These are phyloP conservation scores for Nemania abortiva DNA, from an alignment of 2,329 filamentous ascomycete genomes.

Conservation along the genomic window DNA sequence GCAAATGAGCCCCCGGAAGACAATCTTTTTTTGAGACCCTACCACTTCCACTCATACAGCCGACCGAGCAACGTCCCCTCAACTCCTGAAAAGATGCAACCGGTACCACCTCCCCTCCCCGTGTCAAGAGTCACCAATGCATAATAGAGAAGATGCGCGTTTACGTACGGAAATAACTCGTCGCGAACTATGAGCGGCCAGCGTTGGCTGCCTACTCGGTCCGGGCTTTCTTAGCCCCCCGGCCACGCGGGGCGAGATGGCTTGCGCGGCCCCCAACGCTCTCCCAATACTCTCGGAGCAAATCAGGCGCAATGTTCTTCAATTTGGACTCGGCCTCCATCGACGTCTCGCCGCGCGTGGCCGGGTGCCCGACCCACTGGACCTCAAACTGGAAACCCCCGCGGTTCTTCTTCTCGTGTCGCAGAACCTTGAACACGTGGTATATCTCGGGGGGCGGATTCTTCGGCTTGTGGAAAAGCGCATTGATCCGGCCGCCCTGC, in stretches of 20 bases:
- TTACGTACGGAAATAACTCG: constrained; percentile 5
- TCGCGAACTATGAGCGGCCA: not conserved
- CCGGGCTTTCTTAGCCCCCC: constrained; percentile 45
- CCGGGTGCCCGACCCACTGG: constrained; percentile 52
- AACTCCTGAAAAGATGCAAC: constrained; percentile 38
- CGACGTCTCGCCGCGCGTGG: constrained; percentile 47
- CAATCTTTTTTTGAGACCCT: constrained; percentile 20
- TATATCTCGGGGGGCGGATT: constrained; percentile 47
- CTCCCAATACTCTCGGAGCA: constrained; percentile 50
- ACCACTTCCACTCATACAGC: constrained; percentile 1
- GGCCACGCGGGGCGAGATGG: constrained; percentile 47
- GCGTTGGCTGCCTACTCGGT: constrained; percentile 12
- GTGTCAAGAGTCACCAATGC: constrained; percentile 16
- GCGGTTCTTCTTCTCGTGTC: constrained; percentile 47
- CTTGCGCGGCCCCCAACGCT: constrained; percentile 46
- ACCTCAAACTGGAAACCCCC: constrained; percentile 50
- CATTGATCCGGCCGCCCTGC: constrained; percentile 49
- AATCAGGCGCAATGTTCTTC: constrained; percentile 44
- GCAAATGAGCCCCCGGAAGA: not conserved
- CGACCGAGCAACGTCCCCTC: constrained; percentile 3
- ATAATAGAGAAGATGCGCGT: constrained; percentile 22
- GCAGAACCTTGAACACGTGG: constrained; percentile 48
- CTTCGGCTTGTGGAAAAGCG: constrained; percentile 49
- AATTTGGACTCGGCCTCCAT: constrained; percentile 50
- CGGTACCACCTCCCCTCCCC: constrained; percentile 1